Conservation (phyloP, 306 rosid genomes). For the Cicer yamashitae region DNA sequence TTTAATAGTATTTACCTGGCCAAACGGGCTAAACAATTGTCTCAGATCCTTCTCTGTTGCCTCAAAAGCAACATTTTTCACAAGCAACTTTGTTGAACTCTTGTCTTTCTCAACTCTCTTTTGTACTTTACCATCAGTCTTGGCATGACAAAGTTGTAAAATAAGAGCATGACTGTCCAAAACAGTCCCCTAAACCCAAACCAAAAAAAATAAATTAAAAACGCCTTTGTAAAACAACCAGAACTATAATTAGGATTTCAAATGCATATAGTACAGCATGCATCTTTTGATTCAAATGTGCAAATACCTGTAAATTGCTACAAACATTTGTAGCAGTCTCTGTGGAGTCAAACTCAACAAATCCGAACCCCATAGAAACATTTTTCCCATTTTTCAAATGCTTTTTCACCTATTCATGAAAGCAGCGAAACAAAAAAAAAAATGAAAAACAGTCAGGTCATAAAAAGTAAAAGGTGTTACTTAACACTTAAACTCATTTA, state of each 20-base stretch:
- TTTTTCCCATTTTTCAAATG: conserved; percentile 83
- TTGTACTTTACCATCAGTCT: conserved; percentile 59
- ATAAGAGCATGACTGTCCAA: conserved; percentile 84
- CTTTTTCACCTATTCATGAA: conserved; percentile 71
- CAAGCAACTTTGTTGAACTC: conserved; percentile 85
- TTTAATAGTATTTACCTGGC: conserved; percentile 74
- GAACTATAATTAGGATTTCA: conserved; percentile 40
- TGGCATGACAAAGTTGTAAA: conserved; percentile 80
- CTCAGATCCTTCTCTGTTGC: conserved; percentile 88
- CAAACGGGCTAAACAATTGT: conserved; percentile 85
- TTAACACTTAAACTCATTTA: conserved; percentile 47
- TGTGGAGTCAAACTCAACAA: conserved; percentile 75
- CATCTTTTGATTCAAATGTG: conserved; percentile 31
- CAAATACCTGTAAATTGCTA: conserved; percentile 74
- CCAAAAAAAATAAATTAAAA: conserved; percentile 1
- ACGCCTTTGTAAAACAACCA: conserved; percentile 19
- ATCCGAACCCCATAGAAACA: conserved; percentile 94
- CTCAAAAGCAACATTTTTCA: conserved; percentile 87
- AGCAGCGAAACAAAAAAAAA: conserved; percentile 35
- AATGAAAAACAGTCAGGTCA: conserved; percentile 17
- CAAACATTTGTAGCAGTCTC: conserved; percentile 75
- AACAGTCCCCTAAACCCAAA: conserved; percentile 70
- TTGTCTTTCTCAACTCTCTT: conserved; percentile 66
- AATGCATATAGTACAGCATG: conserved; percentile 15
- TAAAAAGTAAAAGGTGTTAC: conserved; percentile 2